A percentile compares a stretch with the other conserved stretches of the same genome.
These are phyloP conservation scores for Leccinum pellstonianum DNA, from an alignment of 768 basidiomycete species.

Conservation along the genomic window DNA sequence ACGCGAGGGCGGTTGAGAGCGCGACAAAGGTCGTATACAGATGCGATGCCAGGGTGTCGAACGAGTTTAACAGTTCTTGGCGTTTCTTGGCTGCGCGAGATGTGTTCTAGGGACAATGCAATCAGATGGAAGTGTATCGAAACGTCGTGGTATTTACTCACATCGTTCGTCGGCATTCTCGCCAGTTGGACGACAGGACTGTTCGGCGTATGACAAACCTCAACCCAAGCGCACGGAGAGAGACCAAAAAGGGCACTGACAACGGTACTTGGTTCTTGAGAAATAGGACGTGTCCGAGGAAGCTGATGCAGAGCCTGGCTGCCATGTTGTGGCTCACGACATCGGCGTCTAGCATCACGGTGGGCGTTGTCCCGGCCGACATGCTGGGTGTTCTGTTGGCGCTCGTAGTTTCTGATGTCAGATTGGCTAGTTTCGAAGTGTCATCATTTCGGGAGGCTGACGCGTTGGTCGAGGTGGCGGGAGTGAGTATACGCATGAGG, in stretches of 20 bases:
- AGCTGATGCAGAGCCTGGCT: constrained; percentile 56
- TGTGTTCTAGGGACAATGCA: constrained; percentile 34
- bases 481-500: constrained; percentile 17
- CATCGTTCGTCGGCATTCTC: constrained; percentile 50
- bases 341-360: constrained; percentile 48
- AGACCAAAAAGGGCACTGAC: constrained; percentile 42
- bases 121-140: background rate
- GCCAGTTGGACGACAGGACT: constrained; percentile 69
- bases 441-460: background rate
- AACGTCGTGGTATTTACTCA: constrained; percentile 21
- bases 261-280: constrained; percentile 78
- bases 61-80: constrained; percentile 59
- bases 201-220: background rate
- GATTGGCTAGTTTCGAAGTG: background rate
- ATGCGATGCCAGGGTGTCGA: constrained; percentile 73
- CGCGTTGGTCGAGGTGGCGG: background rate
- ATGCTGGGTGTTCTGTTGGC: background rate
- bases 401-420: background rate
- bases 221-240: background rate
- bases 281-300: constrained; percentile 71
- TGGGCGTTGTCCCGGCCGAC: constrained; percentile 33
- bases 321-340: constrained; percentile 58
- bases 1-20: constrained; percentile 65
- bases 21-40: constrained; percentile 72
- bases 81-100: constrained; percentile 57